phyloP scores from a whole-genome alignment of 1,139 yeast genomes.

The Hyphopichia burtonii region DNA sequence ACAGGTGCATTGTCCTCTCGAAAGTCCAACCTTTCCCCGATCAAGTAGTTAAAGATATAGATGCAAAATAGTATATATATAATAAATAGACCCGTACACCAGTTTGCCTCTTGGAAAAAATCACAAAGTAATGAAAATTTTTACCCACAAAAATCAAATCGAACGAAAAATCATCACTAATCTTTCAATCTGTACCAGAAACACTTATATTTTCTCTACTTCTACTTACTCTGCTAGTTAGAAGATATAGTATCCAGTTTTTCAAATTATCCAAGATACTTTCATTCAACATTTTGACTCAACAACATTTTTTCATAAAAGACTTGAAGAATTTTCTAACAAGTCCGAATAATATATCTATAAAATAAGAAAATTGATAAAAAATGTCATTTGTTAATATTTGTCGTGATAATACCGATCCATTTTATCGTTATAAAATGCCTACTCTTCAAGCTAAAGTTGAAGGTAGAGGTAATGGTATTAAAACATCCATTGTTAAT shows the following conservation, averaged over 20 bases:
- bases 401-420: conserved; percentile 96
- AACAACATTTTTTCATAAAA: background rate
- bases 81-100: background rate
- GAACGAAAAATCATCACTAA: background rate
- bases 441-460: conserved; percentile 96
- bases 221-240: background rate
- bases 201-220: background rate
- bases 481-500: conserved; percentile 91
- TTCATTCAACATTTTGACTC: background rate
- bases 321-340: background rate
- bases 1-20: conserved; percentile 73
- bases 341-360: background rate
- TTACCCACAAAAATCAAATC: background rate
- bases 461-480: conserved; percentile 99
- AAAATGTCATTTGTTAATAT: conserved; percentile 86
- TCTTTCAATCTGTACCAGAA: too few relatives aligned
- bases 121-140: conserved; percentile 1
- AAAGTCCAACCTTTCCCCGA: conserved; percentile 74
- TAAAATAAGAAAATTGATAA: background rate
- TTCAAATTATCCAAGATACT: conserved; percentile 1
- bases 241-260: background rate
- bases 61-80: too few relatives aligned
- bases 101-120: too few relatives aligned
- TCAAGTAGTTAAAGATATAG: background rate
- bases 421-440: conserved; percentile 99